Evolutionary conservation across 257 asterid genomes (phyloP), one percentile per base, ranked within the genome.

Genomic region (Catharanthus roseus): DNA sequence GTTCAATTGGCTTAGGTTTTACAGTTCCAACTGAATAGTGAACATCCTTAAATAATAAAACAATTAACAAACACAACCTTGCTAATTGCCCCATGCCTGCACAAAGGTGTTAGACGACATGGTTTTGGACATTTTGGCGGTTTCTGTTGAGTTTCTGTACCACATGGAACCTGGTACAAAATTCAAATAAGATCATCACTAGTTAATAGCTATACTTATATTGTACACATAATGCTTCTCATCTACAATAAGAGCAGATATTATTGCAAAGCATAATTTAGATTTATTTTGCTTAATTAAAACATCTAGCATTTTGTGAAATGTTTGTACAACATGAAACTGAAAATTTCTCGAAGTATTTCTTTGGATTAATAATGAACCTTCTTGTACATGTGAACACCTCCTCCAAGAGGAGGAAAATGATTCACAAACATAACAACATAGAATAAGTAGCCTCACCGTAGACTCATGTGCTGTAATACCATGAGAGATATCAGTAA

Each of bases 161-260:
- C 98, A 81, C 98, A 93, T 70, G 97, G 98, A 85, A 93, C 97
- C 98, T 93, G 86, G 73, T 74, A 73, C 72, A 73, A 76, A 54
- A 69, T 69, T 64, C 79, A 75, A 76, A 33, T 73, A 53, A 49
- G 49, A 51, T 47, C 54, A 39, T 28, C 60, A 64, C 41, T 7
- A 51, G 68, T 47, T 1, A 72, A 38, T 15, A 49, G 26, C 39
- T 16, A 75, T 28, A n/a, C 45, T 21, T 29, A 19, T 49, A n/a
- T 15, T 18, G 36, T 2, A 61, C 31, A 55, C 24, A 36, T 36
- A 58, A 24, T 60, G 12, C 64, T n/a, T 7, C n/a, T 23, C 29
- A 55, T 31, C 19, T 26, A 28, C 6, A 19, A 42, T 15, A 73
- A 0, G 36, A 36, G 44, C 3, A 72, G n/a, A 64, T 51, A 28